phyloP scores from a whole-genome alignment of 2,329 filamentous ascomycete genomes.

The Aspergillus japonicus region DNA sequence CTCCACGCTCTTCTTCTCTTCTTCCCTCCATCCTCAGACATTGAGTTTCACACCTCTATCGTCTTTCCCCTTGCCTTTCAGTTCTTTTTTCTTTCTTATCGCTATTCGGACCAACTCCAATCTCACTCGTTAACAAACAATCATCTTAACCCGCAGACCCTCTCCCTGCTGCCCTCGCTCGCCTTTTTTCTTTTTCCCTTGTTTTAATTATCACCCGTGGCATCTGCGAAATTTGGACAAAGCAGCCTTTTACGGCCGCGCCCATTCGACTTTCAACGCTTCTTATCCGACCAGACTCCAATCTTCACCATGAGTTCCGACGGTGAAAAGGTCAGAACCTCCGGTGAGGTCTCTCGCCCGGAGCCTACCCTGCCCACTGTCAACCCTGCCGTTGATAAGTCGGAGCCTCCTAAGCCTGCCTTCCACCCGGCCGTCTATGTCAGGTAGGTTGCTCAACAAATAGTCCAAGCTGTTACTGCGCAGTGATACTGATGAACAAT shows the following conservation, averaged over 20 bases:
- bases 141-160: slow-evolving; percentile 8
- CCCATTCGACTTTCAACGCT: slow-evolving; percentile 50
- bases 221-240: slow-evolving; percentile 45
- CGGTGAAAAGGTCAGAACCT: slow-evolving; percentile 79
- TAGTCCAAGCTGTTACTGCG: neutral
- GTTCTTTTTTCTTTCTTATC: slow-evolving; percentile 27
- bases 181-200: slow-evolving; percentile 18
- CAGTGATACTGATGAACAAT: slow-evolving; percentile 16
- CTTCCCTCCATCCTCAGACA: neutral
- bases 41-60: neutral
- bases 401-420: slow-evolving; percentile 60
- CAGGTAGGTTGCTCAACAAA: slow-evolving; percentile 44
- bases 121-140: slow-evolving; percentile 27
- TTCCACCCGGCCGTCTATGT: slow-evolving; percentile 88
- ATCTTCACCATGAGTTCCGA: slow-evolving; percentile 57
- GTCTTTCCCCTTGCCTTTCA: slow-evolving; percentile 5
- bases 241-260: slow-evolving; percentile 45
- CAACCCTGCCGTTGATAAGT: slow-evolving; percentile 73
- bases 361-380: slow-evolving; percentile 69
- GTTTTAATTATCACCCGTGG: slow-evolving; percentile 35
- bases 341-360: slow-evolving; percentile 61
- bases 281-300: slow-evolving; percentile 44
- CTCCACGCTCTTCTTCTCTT: neutral
- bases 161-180: slow-evolving; percentile 11
- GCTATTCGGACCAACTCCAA: slow-evolving; percentile 24